A percentile compares a stretch with the other conserved stretches of the same genome.
Evolutionary conservation across 805 yeast genomes (phyloP).

Genomic region (Saturnispora serradocipensis): DNA sequence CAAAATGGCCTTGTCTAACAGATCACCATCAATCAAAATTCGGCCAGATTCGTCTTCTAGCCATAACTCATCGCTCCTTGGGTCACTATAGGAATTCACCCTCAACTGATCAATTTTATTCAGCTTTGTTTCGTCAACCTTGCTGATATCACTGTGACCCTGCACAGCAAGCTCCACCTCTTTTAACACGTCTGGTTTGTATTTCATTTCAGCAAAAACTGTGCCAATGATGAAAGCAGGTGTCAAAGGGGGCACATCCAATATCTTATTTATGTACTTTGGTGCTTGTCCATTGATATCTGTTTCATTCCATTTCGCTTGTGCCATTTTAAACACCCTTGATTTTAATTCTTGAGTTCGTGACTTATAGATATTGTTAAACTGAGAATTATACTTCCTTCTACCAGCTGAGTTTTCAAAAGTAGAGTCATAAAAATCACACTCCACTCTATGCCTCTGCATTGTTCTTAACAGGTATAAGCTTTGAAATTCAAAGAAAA

Average conservation of each 20-base stretch:
- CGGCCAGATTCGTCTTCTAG: conserved; percentile 93
- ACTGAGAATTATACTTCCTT: conserved; percentile 47
- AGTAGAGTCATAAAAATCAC: conserved; percentile 13
- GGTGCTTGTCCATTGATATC: conserved; percentile 28
- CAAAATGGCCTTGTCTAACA: conserved; percentile 46
- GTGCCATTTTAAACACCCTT: conserved; percentile 37
- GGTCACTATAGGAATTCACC: conserved; percentile 42
- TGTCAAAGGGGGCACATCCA: conserved; percentile 54
- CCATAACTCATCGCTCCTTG: conserved; percentile 51
- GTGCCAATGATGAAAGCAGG: conserved; percentile 85
- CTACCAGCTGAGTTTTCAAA: conserved; percentile 14
- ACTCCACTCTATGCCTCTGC: neutral
- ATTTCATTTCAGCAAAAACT: conserved; percentile 70
- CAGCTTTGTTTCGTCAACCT: conserved; percentile 11
- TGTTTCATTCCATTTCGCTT: conserved; percentile 32
- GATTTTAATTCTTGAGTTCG: conserved; percentile 42
- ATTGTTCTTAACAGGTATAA: neutral
- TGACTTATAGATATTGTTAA: conserved; percentile 44
- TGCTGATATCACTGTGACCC: conserved; percentile 35
- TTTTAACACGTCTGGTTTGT: conserved; percentile 74
- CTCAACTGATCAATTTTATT: conserved; percentile 18
- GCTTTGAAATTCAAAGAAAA: neutral
- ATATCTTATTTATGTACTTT: conserved; percentile 34
- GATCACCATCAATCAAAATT: conserved; percentile 58
- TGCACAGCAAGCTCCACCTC: conserved; percentile 62